Conservation (phyloP, 202 grass and related monocot genomes). For the Setaria italica region DNA sequence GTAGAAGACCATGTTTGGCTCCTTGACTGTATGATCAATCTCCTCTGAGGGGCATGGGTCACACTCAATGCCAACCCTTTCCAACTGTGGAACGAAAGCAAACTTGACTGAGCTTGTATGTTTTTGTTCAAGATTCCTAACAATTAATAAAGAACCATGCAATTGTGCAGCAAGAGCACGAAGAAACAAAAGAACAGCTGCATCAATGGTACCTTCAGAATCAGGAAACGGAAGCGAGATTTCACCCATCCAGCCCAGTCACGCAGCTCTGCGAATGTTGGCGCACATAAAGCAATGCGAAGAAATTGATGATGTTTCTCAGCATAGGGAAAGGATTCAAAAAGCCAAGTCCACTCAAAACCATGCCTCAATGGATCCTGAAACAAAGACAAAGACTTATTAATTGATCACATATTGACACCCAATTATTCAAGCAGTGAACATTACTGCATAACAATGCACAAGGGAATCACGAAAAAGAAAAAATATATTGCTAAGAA, state of each 20-base stretch:
- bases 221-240: conserved; percentile 64
- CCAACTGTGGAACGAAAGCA: conserved; percentile 50
- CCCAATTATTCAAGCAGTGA: background rate
- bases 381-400: conserved; percentile 32
- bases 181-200: background rate
- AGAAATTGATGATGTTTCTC: conserved; percentile 53
- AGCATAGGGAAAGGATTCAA: conserved; percentile 63
- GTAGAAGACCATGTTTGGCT: conserved; percentile 57
- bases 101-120: conserved; percentile 1
- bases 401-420: conserved; percentile 25
- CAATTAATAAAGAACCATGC: background rate
- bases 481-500: background rate
- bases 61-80: conserved; percentile 48
- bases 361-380: conserved; percentile 53
- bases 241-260: conserved; percentile 85
- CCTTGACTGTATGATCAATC: conserved; percentile 55
- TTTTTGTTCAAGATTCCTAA: background rate
- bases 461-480: background rate
- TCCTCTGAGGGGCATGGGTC: conserved; percentile 61
- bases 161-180: background rate
- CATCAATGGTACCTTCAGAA: conserved; percentile 58
- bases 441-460: background rate
- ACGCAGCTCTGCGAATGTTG: conserved; percentile 48
- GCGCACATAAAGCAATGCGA: conserved; percentile 58
- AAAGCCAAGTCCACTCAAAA: conserved; percentile 59